Evolutionary conservation across 345 rosid species (phyloP).

Genomic region (Microthlaspi erraticum): DNA sequence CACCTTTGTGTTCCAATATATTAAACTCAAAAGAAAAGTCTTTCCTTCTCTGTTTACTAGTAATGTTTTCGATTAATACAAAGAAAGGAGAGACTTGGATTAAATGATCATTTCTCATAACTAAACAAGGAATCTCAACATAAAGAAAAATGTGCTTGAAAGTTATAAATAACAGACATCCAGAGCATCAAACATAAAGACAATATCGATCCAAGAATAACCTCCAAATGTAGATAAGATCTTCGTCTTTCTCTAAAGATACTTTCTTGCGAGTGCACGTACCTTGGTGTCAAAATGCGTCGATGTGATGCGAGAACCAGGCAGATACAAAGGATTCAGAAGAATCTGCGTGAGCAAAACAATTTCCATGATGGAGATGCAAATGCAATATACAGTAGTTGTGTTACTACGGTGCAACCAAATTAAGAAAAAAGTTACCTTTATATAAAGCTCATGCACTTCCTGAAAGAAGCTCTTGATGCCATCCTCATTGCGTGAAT

Average conservation of each 20-base stretch:
- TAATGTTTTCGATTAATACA: neutral
- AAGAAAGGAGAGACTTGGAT: neutral
- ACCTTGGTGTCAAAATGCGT: constrained; percentile 94
- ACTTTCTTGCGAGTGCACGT: constrained; percentile 90
- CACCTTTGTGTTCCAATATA: too few species aligned
- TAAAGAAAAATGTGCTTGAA: neutral
- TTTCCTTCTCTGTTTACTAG: neutral
- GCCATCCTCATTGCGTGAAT: constrained; percentile 94
- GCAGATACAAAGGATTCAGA: constrained; percentile 89
- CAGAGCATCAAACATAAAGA: constrained; percentile 3
- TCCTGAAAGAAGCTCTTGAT: constrained; percentile 80
- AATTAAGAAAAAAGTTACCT: constrained; percentile 14
- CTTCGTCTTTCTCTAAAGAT: constrained; percentile 50
- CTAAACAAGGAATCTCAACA: neutral
- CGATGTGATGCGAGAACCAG: constrained; percentile 86
- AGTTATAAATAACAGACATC: neutral
- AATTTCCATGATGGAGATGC: neutral
- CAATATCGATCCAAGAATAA: constrained; percentile 3
- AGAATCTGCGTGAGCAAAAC: constrained; percentile 56
- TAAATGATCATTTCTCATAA: neutral
- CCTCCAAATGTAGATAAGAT: neutral
- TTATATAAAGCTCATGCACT: constrained; percentile 50
- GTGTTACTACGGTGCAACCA: neutral
- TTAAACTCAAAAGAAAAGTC: neutral
- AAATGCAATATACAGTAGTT: neutral